Evolutionary conservation across 805 yeast genomes (phyloP), one percentile per base, ranked within the genome.

Genomic region (Pichia nakasei): DNA sequence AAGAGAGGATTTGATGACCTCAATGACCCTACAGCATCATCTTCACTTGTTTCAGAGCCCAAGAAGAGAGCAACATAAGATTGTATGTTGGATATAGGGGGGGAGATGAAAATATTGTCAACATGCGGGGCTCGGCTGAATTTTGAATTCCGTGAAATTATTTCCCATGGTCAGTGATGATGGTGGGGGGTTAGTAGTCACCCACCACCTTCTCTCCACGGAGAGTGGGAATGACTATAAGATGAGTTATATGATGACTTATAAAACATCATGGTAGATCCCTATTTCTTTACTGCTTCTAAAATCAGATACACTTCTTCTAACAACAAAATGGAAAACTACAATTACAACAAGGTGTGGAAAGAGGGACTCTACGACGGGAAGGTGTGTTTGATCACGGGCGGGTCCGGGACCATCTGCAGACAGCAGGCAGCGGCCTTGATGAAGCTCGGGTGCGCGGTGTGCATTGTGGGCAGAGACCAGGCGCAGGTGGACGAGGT

Each of bases 331-430:
- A 42, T 42, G 44, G 48, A 46, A 22, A 22, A 42, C 7, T 42
- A 41, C 19, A 18, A 35, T 12, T 52, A 51, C 34, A 32, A 41
- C 15, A 24, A 40, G 7, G 48, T 53, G 2, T 64, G 67, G 67
- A 80, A 80, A 50, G 76, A 80, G 1, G 83, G 75, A 51, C 54
- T 87, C 34, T 88, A 88, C 67, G 71, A 78, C 46, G 94, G 84
- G 13, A 88, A 88, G 60, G 96, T 86, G 3, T 93, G 79, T 5
- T 84, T 89, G 52, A 85, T 87, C 42, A 91, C 97, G 1, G 97
- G 97, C 6, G 97, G 97, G 13, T 93, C 97, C 2, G 97, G 97
- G 12, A 79, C 95, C n/a, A 89, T 91, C 44, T 89, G 97, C 62
- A 69, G 93, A 39, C 91, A 84, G 6, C 97, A 89, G 61, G 76